Base-by-base conservation (phyloP, 768 basidiomycete genomes). In the Strobilomyces dryophilus region DNA sequence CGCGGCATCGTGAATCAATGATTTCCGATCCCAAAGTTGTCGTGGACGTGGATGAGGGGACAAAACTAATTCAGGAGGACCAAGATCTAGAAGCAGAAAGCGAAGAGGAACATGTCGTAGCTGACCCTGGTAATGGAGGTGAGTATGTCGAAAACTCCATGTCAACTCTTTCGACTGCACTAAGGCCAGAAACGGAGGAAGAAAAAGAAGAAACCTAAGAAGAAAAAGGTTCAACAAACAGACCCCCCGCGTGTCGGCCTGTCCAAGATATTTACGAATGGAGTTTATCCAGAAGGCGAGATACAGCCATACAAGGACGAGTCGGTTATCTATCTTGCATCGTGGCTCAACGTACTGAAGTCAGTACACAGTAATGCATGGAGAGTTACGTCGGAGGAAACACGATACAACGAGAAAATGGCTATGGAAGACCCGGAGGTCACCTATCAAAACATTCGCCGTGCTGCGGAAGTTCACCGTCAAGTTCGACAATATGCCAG, bases 381-480 rank as follows among this genome's bases (percentile, higher is more conserved):
- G 76, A 84, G 97, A 45, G 87, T 82, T 10, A 93, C 93, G 3
- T 93, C 91, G 0, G 93, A 93, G 61, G 97, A 99, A 72, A 89
- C 84, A 65, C 84, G 89, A 29, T 83, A 91, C 61, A 69, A 80
- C n/a, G 97, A 99, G 66, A 80, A 80, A 53, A 72, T 87, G 57
- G 78, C 79, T 4, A 82, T 85, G 65, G 84, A 87, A 62, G 92
- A 97, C 68, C 88, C 90, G 3, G 83, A 89, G 56, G 75, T 78
- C 39, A 95, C 90, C 0, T 99, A 98, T 71, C 81, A 91, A 61
- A 83, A 80, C 66, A 95, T 99, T 65, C 84, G 97, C 47, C 82
- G 87, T 54, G 97, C 87, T 37, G 89, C 91, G n/a, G 95, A 98
- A 72, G 94, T 95, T 11, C 97, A 99, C 68, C 81, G 97, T 43